Conservation (phyloP, 1,284 basidiomycete species). For the Acaromyces ingoldii region DNA sequence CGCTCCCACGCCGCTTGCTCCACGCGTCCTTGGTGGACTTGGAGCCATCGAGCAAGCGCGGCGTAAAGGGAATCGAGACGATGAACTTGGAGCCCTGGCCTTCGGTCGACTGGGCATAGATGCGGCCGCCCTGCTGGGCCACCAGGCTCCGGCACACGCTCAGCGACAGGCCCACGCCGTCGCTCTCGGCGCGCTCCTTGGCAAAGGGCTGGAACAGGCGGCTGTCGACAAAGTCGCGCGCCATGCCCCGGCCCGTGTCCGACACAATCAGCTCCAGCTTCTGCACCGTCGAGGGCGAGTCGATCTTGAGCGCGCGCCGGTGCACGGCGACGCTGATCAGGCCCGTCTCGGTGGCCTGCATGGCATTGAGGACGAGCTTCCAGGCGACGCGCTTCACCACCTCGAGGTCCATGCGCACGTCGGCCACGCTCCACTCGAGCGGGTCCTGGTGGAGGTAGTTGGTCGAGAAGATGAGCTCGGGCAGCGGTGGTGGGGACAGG, state of each 20-base stretch:
- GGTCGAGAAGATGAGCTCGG: conserved; percentile 3
- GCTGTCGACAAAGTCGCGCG: neutral
- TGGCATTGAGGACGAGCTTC: conserved; percentile 7
- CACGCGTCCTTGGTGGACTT: too few species aligned
- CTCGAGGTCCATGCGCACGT: conserved; percentile 6
- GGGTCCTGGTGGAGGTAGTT: neutral
- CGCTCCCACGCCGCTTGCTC: too few species aligned
- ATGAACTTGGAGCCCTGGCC: conserved; percentile 5
- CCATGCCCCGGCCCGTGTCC: conserved; percentile 6
- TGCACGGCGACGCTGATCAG: conserved; percentile 2
- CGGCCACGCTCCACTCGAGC: neutral
- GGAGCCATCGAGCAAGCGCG: too few species aligned
- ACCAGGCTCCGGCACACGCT: conserved; percentile 1
- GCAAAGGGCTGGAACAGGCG: conserved; percentile 3
- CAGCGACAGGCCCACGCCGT: conserved; percentile 3
- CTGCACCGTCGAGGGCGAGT: neutral
- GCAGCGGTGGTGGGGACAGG: neutral
- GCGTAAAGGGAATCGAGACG: too few species aligned
- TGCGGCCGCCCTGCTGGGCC: neutral
- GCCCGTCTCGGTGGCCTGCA: conserved; percentile 7
- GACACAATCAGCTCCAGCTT: neutral
- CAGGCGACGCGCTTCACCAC: neutral
- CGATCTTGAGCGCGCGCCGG: neutral
- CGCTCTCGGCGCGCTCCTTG: conserved; percentile 4
- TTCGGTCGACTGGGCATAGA: neutral